phyloP scores from a whole-genome alignment of 83 land plant genomes.

The Larix sibirica region DNA sequence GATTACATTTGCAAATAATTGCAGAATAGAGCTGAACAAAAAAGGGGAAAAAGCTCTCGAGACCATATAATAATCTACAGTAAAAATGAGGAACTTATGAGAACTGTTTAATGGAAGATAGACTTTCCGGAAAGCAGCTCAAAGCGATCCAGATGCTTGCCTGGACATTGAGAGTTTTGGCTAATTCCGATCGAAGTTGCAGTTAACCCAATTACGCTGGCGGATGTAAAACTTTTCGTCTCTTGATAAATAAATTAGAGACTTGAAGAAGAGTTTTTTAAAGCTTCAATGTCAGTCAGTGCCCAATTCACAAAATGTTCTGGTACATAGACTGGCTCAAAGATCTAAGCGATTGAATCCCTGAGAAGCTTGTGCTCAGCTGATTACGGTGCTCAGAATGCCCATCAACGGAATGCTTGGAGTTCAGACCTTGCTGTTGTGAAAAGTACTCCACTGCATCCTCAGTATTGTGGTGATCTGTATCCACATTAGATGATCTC shows the following conservation, averaged over 20 bases:
- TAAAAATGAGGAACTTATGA: neutral
- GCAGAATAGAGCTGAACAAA: too few species aligned
- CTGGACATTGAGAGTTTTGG: too few species aligned
- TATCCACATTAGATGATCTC: neutral
- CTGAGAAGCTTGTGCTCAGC: neutral
- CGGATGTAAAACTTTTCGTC: too few species aligned
- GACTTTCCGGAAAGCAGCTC: too few species aligned
- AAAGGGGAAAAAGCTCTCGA: neutral
- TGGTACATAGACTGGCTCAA: slow-evolving; percentile 11
- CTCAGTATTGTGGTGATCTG: neutral
- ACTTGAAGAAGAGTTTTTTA: too few species aligned
- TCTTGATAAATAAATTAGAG: too few species aligned
- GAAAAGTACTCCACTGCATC: slow-evolving; percentile 5
- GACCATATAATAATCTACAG: slow-evolving; percentile 4
- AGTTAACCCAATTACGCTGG: too few species aligned
- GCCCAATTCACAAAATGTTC: slow-evolving; percentile 13
- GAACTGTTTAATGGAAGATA: too few species aligned
- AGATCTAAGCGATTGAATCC: slow-evolving; percentile 12
- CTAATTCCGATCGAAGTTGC: too few species aligned
- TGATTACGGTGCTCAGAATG: neutral
- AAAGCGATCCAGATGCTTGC: too few species aligned
- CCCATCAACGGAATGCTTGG: neutral
- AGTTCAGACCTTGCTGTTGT: neutral
- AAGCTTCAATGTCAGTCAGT: neutral
- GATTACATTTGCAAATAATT: too few species aligned